Conservation (phyloP, 2,329 filamentous ascomycete genomes). For the Sporothrix mexicana region DNA sequence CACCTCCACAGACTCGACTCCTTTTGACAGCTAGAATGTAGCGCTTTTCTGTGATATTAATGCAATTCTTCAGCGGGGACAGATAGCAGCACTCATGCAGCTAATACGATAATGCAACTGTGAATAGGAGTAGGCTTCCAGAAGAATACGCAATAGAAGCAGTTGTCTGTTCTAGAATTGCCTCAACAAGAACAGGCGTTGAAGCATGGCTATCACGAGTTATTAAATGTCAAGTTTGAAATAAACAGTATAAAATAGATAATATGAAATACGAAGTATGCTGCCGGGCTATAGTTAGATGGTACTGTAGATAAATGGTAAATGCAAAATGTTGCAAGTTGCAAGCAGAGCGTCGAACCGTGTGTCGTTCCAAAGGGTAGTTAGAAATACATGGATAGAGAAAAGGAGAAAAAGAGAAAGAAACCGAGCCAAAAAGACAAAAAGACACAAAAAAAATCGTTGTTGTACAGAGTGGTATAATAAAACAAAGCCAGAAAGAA, state of each 20-base stretch:
- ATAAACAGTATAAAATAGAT: not conserved
- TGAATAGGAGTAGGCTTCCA: not conserved
- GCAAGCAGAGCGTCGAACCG: no score
- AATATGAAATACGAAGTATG: not conserved
- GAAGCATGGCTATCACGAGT: no score
- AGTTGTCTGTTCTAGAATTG: not conserved
- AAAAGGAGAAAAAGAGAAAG: not conserved
- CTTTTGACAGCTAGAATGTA: not conserved
- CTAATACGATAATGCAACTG: not conserved
- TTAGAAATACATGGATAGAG: not conserved
- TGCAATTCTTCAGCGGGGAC: not conserved
- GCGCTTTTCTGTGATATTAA: not conserved
- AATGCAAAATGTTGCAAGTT: not conserved
- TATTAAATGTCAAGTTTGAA: not conserved
- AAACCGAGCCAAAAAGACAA: constrained; percentile 10
- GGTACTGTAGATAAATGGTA: not conserved
- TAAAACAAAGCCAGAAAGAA: constrained; percentile 13
- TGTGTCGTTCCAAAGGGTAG: no score
- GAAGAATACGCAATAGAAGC: not conserved
- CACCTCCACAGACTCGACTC: no score
- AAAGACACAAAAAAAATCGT: not conserved
- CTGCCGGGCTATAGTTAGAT: not conserved
- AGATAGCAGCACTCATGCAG: not conserved
- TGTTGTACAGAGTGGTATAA: constrained; percentile 24
- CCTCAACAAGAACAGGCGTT: no score